These are phyloP conservation scores for Bretschneidera sinensis DNA, from an alignment of 345 rosid genomes.

Conservation along the genomic window DNA sequence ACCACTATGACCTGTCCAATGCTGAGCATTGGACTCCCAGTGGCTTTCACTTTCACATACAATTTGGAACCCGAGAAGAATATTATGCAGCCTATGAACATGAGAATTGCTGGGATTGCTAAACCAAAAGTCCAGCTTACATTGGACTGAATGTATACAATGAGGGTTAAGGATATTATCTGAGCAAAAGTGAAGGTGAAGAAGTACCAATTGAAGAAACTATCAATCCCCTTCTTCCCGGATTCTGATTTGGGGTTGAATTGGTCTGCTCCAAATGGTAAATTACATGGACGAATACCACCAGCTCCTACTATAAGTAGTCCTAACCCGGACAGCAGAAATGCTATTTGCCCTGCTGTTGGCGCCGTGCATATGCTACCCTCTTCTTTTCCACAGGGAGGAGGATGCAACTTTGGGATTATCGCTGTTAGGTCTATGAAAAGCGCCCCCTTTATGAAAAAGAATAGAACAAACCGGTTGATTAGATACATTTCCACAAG, in stretches of 20 bases:
- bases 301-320: constrained; percentile 69
- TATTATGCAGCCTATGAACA: constrained; percentile 54
- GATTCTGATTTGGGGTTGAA: constrained; percentile 55
- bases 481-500: neutral
- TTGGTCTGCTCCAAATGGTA: constrained; percentile 79
- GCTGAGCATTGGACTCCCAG: constrained; percentile 68
- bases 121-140: constrained; percentile 77
- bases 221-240: constrained; percentile 64
- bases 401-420: constrained; percentile 48
- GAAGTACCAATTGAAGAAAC: constrained; percentile 87
- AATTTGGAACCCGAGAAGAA: constrained; percentile 60
- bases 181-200: constrained; percentile 77
- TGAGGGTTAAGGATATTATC: constrained; percentile 61
- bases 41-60: constrained; percentile 64
- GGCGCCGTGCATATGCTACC: constrained; percentile 47
- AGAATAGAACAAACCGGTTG: neutral
- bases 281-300: constrained; percentile 69
- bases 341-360: constrained; percentile 50
- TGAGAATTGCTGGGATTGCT: constrained; percentile 62
- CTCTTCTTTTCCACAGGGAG: constrained; percentile 28
- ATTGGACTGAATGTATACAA: constrained; percentile 66
- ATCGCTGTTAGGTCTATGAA: constrained; percentile 58
- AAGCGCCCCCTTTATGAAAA: constrained; percentile 47
- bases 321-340: constrained; percentile 46
- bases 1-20: constrained; percentile 40